These are phyloP conservation scores for Turnera subulata DNA, from an alignment of 345 rosid species.

Conservation along the genomic window DNA sequence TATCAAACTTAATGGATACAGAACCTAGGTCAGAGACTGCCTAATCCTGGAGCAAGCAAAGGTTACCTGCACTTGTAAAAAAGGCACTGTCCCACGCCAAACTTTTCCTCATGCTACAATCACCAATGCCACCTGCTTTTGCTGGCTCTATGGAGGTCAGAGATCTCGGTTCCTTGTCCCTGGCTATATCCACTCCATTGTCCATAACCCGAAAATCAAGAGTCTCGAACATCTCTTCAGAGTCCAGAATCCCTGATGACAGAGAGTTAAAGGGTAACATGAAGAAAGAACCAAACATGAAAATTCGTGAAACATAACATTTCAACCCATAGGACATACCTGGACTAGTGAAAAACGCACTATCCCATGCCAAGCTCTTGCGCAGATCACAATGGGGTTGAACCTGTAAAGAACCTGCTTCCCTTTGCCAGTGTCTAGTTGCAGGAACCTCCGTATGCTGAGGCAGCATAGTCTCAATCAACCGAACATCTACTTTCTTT, in stretches of 20 bases:
- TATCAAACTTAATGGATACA: background rate
- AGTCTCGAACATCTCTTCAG: constrained; percentile 50
- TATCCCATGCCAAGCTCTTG: constrained; percentile 73
- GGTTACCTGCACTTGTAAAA: constrained; percentile 37
- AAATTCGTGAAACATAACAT: too few species aligned
- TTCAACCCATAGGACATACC: too few species aligned
- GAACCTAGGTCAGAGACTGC: background rate
- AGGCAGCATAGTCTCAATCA: background rate
- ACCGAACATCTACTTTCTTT: constrained; percentile 19
- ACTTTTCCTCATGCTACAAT: constrained; percentile 31
- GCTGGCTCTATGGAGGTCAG: constrained; percentile 16
- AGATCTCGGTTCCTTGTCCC: constrained; percentile 3
- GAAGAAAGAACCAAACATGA: background rate
- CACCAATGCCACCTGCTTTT: constrained; percentile 14
- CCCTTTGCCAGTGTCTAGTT: background rate
- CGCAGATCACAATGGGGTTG: constrained; percentile 32
- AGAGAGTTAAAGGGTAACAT: background rate
- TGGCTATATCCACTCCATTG: constrained; percentile 4
- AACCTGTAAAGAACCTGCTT: background rate
- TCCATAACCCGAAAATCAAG: constrained; percentile 29
- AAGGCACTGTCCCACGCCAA: constrained; percentile 57
- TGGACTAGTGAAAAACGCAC: constrained; percentile 60
- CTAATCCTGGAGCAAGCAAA: background rate
- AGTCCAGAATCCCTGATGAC: constrained; percentile 63
- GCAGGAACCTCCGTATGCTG: background rate